A percentile compares a stretch with the other conserved stretches of the same genome.
phyloP scores from a whole-genome alignment of 768 basidiomycete species.

The Boletus rex-veris region DNA sequence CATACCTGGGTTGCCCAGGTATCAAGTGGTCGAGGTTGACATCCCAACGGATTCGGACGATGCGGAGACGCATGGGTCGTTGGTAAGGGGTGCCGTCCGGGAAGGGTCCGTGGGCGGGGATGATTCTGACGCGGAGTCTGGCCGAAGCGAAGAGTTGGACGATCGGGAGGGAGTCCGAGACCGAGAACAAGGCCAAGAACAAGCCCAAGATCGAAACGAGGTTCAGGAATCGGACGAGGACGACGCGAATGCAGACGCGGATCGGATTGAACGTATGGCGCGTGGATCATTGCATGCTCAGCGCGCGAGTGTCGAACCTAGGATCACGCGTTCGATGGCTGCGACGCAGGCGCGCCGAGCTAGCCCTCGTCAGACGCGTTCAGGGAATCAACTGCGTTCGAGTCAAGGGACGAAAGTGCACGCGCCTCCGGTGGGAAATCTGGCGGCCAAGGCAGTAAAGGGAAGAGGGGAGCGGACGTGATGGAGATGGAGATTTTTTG shows the following conservation, averaged over 20 bases:
- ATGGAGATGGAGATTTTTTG: background rate
- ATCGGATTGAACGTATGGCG: conserved; percentile 18
- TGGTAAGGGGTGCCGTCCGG: conserved; percentile 1
- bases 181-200: too few relatives aligned
- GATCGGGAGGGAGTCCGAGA: too few relatives aligned
- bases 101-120: background rate
- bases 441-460: conserved; percentile 5
- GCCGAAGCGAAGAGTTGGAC: background rate
- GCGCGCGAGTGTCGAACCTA: background rate
- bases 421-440: conserved; percentile 14
- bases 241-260: background rate
- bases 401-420: conserved; percentile 16
- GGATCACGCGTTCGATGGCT: conserved; percentile 12
- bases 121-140: background rate
- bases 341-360: background rate
- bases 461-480: background rate
- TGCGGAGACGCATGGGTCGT: conserved; percentile 21
- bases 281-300: background rate
- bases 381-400: background rate
- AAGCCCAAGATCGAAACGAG: background rate
- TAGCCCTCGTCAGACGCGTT: conserved; percentile 11
- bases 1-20: background rate
- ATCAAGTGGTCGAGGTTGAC: conserved; percentile 8
- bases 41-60: conserved; percentile 29
- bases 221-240: background rate